Conservation (phyloP, 2,329 filamentous ascomycete genomes). For the Grosmannia serpens region DNA sequence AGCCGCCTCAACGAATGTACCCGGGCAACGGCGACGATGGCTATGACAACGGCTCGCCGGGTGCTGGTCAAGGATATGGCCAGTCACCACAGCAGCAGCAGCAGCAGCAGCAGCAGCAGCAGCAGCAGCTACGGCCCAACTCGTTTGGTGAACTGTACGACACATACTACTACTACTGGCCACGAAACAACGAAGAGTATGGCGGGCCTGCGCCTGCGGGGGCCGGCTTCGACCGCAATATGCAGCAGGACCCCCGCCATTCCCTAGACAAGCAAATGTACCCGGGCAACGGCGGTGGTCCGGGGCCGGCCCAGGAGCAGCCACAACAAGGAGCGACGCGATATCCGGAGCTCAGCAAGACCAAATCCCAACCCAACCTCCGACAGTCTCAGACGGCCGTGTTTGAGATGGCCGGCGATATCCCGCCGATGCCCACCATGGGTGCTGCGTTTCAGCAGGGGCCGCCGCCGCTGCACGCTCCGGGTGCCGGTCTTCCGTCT, state of each 20-base stretch:
- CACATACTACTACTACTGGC: constrained; percentile 42
- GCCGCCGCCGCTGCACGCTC: constrained; percentile 9
- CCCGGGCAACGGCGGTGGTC: background rate
- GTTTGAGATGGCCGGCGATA: constrained; percentile 61
- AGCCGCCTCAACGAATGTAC: constrained; percentile 42
- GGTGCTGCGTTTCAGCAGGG: constrained; percentile 15
- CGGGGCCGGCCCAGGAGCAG: constrained; percentile 15
- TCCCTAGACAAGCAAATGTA: constrained; percentile 39
- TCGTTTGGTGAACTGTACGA: constrained; percentile 43
- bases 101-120: constrained; percentile 15
- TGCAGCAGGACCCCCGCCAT: constrained; percentile 19
- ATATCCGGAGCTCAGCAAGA: constrained; percentile 43
- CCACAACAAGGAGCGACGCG: constrained; percentile 38
- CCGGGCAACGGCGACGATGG: background rate
- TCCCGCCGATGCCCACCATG: constrained; percentile 34
- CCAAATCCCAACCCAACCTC: constrained; percentile 57
- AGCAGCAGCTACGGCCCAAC: constrained; percentile 19
- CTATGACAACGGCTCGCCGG: constrained; percentile 3
- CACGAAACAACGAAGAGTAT: constrained; percentile 18
- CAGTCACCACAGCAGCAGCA: constrained; percentile 17
- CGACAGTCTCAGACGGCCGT: constrained; percentile 53
- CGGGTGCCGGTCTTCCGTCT: background rate
- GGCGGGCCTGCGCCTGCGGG: constrained; percentile 9
- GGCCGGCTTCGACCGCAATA: constrained; percentile 8
- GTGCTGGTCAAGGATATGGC: constrained; percentile 22